Conservation (phyloP, 805 yeast species). For the Lipomyces sp. region DNA sequence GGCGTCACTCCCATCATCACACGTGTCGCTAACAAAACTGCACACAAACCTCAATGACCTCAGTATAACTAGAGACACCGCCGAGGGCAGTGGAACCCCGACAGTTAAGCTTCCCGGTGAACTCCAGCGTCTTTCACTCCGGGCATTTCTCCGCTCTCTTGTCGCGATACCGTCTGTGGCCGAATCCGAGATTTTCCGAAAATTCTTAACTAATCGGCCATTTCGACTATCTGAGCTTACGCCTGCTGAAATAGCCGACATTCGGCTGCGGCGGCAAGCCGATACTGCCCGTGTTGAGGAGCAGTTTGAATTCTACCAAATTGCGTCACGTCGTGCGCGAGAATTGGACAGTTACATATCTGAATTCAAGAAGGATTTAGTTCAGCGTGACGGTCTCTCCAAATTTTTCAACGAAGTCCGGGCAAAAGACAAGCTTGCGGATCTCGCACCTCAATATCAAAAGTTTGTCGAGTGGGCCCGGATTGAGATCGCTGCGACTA, state of each 20-base stretch:
- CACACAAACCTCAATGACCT: neutral
- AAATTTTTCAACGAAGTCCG: constrained; percentile 71
- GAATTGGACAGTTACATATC: constrained; percentile 62
- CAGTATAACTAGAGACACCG: neutral
- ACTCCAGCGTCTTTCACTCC: constrained; percentile 71
- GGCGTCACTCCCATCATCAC: constrained; percentile 24
- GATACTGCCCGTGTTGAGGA: constrained; percentile 66
- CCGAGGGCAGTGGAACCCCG: neutral
- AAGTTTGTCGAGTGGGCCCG: constrained; percentile 82
- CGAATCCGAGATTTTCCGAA: constrained; percentile 55
- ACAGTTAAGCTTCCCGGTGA: constrained; percentile 62
- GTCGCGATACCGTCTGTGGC: constrained; percentile 60
- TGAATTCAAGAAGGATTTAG: constrained; percentile 59
- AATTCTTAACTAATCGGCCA: constrained; percentile 56
- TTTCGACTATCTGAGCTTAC: constrained; percentile 47
- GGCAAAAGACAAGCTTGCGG: constrained; percentile 54
- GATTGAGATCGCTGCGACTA: constrained; percentile 80
- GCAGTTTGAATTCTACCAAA: constrained; percentile 73
- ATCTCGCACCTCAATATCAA: constrained; percentile 68
- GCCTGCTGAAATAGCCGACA: constrained; percentile 58
- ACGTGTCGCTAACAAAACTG: constrained; percentile 8
- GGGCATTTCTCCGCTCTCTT: constrained; percentile 70
- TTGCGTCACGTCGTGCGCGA: constrained; percentile 62
- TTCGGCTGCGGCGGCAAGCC: constrained; percentile 59
- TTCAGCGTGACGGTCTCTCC: constrained; percentile 61